Evolutionary conservation across 2,329 filamentous ascomycete genomes (phyloP).

Genomic region (Hymenoscyphus salicellus): DNA sequence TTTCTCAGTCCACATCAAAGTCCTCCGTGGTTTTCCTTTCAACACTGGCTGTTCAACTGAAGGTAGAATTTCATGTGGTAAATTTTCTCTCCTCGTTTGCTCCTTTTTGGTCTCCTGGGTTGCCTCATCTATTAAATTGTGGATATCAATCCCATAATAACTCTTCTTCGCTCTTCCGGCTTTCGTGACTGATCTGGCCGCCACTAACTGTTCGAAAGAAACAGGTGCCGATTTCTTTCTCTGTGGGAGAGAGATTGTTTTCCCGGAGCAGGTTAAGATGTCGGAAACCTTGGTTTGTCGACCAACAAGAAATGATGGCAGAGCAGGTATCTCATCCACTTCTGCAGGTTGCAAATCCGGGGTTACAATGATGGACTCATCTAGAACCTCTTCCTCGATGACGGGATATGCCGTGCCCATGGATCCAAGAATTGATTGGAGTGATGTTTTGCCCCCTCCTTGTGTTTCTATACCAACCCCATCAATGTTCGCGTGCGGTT

Average conservation of each 20-base stretch:
- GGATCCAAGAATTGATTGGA: constrained; percentile 8
- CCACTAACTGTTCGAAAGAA: constrained; percentile 66
- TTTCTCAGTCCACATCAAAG: constrained; percentile 91
- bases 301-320: constrained; percentile 28
- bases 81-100: constrained; percentile 44
- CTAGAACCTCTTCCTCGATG: not conserved
- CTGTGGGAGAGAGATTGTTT: constrained; percentile 52
- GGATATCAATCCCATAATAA: constrained; percentile 93
- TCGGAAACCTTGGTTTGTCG: constrained; percentile 22
- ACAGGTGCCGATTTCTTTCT: constrained; percentile 47
- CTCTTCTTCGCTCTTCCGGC: constrained; percentile 67
- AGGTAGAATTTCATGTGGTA: constrained; percentile 36
- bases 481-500: not conserved
- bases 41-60: constrained; percentile 39
- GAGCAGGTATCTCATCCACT: constrained; percentile 4
- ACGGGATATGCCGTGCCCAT: not conserved
- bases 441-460: constrained; percentile 3
- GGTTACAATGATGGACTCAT: constrained; percentile 3
- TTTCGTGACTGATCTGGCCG: constrained; percentile 62
- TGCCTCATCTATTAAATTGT: constrained; percentile 72
- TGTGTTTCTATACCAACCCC: not conserved
- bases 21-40: constrained; percentile 35
- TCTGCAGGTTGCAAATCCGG: not conserved
- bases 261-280: constrained; percentile 45
- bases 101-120: constrained; percentile 44